Percentiles rank a stretch among this genome's conserved stretches.
Evolutionary conservation across 345 rosid species (phyloP).

Genomic region (Rhodamnia argentea): DNA sequence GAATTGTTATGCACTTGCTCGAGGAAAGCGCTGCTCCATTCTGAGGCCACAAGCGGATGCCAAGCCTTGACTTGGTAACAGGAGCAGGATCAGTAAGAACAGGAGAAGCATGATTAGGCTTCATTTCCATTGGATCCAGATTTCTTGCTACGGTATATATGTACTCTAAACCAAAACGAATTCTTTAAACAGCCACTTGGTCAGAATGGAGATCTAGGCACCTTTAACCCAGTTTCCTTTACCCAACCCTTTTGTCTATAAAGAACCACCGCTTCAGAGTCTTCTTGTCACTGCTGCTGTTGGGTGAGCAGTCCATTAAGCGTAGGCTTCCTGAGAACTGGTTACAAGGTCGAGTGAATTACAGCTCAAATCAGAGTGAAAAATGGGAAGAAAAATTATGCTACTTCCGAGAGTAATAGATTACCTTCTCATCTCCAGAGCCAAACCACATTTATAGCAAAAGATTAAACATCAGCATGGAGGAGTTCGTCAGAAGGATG

Average conservation of each 20-base stretch:
- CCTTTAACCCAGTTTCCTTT: background rate
- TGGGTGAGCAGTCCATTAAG: conserved; percentile 68
- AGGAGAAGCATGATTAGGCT: conserved; percentile 58
- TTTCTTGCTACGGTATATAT: conserved; percentile 9
- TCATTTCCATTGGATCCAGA: conserved; percentile 49
- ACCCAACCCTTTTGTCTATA: conserved; percentile 83
- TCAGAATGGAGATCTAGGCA: conserved; percentile 3
- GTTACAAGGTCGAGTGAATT: background rate
- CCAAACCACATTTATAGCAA: conserved; percentile 29
- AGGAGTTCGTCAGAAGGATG: background rate
- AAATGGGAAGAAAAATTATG: background rate
- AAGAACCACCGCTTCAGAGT: conserved; percentile 94
- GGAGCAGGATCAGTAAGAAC: conserved; percentile 59
- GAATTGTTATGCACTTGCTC: conserved; percentile 27
- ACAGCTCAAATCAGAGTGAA: background rate
- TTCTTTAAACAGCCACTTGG: conserved; percentile 3
- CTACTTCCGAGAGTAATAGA: background rate
- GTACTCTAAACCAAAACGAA: background rate
- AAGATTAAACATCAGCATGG: conserved; percentile 16
- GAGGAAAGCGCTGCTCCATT: conserved; percentile 44
- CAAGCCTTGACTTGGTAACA: conserved; percentile 56
- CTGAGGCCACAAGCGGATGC: conserved; percentile 37
- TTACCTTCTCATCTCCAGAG: conserved; percentile 66
- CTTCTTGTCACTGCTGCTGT: conserved; percentile 57
- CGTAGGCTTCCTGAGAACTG: conserved; percentile 41